Percentiles rank a stretch among this genome's conserved stretches.
Conservation (phyloP, 2,329 filamentous ascomycete genomes). For the Verticillium zaregamsianum region DNA sequence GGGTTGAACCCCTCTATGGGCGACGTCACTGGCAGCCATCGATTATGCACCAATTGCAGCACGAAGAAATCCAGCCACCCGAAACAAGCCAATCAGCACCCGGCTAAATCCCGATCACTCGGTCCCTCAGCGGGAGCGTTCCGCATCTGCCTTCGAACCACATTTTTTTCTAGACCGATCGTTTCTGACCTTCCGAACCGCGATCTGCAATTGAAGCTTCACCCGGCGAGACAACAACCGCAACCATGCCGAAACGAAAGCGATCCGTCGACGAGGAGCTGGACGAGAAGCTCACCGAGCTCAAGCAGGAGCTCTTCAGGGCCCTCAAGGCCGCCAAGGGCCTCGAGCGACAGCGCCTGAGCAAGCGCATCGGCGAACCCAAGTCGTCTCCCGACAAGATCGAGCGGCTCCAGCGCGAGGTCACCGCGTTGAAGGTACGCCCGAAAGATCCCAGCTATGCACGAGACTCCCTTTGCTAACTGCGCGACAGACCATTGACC, state of each 20-base stretch:
- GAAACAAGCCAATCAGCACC: background rate
- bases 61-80: background rate
- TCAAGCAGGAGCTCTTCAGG: conserved; percentile 57
- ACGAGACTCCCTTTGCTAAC: conserved; percentile 2
- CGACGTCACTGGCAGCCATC: conserved; percentile 7
- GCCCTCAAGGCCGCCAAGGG: conserved; percentile 70
- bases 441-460: background rate
- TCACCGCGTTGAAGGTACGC: conserved; percentile 49
- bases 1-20: conserved; percentile 5
- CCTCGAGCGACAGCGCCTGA: conserved; percentile 73
- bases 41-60: conserved; percentile 4
- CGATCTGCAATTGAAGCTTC: background rate
- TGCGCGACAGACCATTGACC: conserved; percentile 46
- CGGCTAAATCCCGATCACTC: background rate
- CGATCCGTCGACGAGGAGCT: conserved; percentile 39
- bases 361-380: conserved; percentile 51
- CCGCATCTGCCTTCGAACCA: conserved; percentile 9
- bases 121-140: conserved; percentile 3
- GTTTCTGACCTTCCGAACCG: background rate
- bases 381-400: conserved; percentile 44
- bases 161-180: conserved; percentile 5
- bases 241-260: conserved; percentile 55
- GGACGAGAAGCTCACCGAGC: conserved; percentile 47
- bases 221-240: background rate
- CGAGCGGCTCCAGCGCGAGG: conserved; percentile 57